Evolutionary conservation across 208 protist species (phyloP).

Genomic region (Phytomonas serpens): DNA sequence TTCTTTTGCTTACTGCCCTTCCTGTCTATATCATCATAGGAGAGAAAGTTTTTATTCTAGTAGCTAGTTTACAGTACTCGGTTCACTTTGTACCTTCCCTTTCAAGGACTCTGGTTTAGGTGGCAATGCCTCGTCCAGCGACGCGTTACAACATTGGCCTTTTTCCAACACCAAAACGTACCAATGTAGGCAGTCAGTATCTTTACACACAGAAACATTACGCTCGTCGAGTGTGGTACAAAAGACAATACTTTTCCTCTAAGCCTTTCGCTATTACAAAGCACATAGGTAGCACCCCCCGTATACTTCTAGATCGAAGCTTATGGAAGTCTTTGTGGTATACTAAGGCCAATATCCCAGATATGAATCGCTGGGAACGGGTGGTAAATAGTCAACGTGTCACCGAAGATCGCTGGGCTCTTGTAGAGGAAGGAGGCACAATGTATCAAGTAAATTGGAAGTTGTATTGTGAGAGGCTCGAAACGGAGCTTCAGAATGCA

Average conservation of each 20-base stretch:
- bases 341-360: slow-evolving; percentile 64
- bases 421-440: slow-evolving; percentile 80
- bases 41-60: background rate
- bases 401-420: slow-evolving; percentile 78
- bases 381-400: slow-evolving; percentile 87
- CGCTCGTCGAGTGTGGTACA: slow-evolving; percentile 65
- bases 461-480: slow-evolving; percentile 81
- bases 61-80: background rate
- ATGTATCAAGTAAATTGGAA: slow-evolving; percentile 88
- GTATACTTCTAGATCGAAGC: slow-evolving; percentile 79
- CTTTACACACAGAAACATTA: slow-evolving; percentile 71
- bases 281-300: slow-evolving; percentile 56
- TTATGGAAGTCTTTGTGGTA: slow-evolving; percentile 68
- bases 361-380: slow-evolving; percentile 80
- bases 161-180: slow-evolving; percentile 40
- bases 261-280: slow-evolving; percentile 71
- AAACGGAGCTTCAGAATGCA: slow-evolving; percentile 76
- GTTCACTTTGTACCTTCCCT: background rate
- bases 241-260: slow-evolving; percentile 66
- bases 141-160: slow-evolving; percentile 26
- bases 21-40: background rate
- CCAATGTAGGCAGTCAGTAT: slow-evolving; percentile 76
- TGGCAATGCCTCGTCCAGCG: slow-evolving; percentile 21
- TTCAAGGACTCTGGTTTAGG: background rate
- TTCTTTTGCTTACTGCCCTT: background rate